A percentile compares a stretch with the other conserved stretches of the same genome.
Conservation (phyloP, 306 rosid species). For the Trifolium subterraneum region DNA sequence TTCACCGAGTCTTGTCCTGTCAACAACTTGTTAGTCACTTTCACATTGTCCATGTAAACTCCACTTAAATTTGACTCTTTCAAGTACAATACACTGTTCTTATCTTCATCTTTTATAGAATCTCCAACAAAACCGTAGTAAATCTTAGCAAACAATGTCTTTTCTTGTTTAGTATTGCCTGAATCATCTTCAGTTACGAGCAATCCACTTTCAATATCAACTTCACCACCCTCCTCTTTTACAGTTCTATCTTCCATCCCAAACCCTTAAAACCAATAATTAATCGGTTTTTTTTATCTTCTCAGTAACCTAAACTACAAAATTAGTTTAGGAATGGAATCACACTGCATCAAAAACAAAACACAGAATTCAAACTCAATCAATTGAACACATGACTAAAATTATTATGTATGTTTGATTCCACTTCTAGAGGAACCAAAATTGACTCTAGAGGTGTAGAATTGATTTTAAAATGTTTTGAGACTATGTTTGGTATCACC, state of each 20-base stretch:
- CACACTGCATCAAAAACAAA: slow-evolving; percentile 48
- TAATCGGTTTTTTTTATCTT: not conserved
- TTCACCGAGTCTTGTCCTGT: slow-evolving; percentile 41
- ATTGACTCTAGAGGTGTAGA: too few relatives aligned
- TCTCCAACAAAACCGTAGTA: slow-evolving; percentile 58
- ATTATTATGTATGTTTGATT: too few relatives aligned
- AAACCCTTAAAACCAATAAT: slow-evolving; percentile 41
- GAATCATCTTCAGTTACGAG: slow-evolving; percentile 52
- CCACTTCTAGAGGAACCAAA: too few relatives aligned
- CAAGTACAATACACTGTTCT: slow-evolving; percentile 43
- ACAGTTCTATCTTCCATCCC: slow-evolving; percentile 54
- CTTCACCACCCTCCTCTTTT: slow-evolving; percentile 53
- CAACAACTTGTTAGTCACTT: slow-evolving; percentile 44
- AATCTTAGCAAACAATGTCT: slow-evolving; percentile 53
- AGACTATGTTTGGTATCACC: too few relatives aligned
- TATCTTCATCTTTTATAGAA: slow-evolving; percentile 50
- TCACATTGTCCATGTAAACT: slow-evolving; percentile 45
- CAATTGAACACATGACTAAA: not conserved
- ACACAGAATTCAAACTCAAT: slow-evolving; percentile 24
- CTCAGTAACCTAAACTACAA: slow-evolving; percentile 31
- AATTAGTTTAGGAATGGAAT: slow-evolving; percentile 7
- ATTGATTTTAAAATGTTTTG: too few relatives aligned
- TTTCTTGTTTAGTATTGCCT: slow-evolving; percentile 51
- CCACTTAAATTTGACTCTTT: slow-evolving; percentile 46
- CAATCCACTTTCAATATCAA: slow-evolving; percentile 76